Evolutionary conservation across 106 monocot species (phyloP).

Genomic region (Iris macrosiphon): DNA sequence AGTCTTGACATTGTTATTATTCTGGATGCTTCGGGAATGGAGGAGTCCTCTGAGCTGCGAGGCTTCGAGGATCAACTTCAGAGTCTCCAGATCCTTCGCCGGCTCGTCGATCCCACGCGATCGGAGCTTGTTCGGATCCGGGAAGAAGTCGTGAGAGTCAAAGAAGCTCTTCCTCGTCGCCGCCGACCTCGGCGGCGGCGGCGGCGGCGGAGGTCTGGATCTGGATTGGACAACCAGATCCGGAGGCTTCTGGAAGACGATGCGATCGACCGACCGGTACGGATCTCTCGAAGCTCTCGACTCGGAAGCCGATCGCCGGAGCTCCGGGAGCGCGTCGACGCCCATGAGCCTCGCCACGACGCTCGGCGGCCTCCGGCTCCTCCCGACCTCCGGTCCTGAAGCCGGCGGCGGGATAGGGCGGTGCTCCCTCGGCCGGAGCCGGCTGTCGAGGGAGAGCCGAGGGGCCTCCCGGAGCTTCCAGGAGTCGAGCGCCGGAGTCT

Average conservation of each 20-base stretch:
- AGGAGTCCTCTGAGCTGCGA: slow-evolving; percentile 81
- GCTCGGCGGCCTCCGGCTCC: slow-evolving; percentile 66
- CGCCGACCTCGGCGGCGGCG: neutral
- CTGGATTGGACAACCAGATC: neutral
- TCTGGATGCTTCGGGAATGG: slow-evolving; percentile 18
- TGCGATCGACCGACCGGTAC: slow-evolving; percentile 27
- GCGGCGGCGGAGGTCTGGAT: neutral
- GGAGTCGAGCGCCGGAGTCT: slow-evolving; percentile 26
- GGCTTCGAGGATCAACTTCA: slow-evolving; percentile 82
- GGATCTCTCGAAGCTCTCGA: slow-evolving; percentile 57
- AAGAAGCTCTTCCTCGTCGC: slow-evolving; percentile 53
- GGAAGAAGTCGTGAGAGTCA: slow-evolving; percentile 63
- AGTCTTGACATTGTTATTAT: neutral
- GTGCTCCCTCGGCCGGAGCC: slow-evolving; percentile 49
- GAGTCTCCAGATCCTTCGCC: slow-evolving; percentile 58
- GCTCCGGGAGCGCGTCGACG: slow-evolving; percentile 69
- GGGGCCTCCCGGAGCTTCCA: slow-evolving; percentile 76
- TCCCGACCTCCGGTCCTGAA: slow-evolving; percentile 16
- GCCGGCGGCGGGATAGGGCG: slow-evolving; percentile 21
- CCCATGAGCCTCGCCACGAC: slow-evolving; percentile 92
- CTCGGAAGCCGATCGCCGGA: slow-evolving; percentile 78
- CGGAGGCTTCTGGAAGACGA: slow-evolving; percentile 16
- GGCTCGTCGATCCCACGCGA: slow-evolving; percentile 68
- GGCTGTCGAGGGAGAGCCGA: slow-evolving; percentile 90
- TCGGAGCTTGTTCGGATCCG: slow-evolving; percentile 59